Conservation (phyloP, 2,329 filamentous ascomycete species). For the Madurella mycetomatis region DNA sequence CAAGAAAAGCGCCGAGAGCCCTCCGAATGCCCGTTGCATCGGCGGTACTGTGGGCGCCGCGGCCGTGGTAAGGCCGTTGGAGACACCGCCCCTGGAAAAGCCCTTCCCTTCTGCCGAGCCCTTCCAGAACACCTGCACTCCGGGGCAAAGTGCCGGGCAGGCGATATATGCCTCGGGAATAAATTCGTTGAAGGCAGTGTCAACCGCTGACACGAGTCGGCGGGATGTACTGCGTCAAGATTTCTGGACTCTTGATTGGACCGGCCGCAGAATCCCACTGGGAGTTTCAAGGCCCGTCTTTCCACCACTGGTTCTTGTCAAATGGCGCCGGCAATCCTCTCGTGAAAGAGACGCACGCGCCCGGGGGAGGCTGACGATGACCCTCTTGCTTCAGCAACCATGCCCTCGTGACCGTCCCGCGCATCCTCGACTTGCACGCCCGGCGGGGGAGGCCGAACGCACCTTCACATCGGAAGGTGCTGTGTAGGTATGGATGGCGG, state of each 20-base stretch:
- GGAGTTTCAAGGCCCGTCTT: conserved; percentile 10
- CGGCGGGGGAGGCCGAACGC: too few species aligned
- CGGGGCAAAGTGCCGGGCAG: background rate
- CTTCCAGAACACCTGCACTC: background rate
- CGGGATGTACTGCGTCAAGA: background rate
- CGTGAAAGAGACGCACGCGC: too few species aligned
- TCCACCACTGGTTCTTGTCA: background rate
- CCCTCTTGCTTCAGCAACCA: too few species aligned
- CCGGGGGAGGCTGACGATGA: too few species aligned
- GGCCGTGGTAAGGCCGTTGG: conserved; percentile 8
- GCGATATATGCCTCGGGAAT: too few species aligned
- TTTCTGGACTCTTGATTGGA: background rate
- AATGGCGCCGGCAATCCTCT: too few species aligned
- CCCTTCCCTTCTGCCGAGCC: background rate
- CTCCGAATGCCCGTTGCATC: conserved; percentile 7
- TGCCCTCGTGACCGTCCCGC: too few species aligned
- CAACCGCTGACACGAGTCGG: background rate
- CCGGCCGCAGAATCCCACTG: conserved; percentile 5
- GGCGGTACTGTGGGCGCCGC: conserved; percentile 5
- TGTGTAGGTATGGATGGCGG: too few species aligned
- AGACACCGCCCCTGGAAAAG: background rate
- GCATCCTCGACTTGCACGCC: too few species aligned
- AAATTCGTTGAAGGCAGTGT: background rate
- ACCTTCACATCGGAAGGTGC: too few species aligned
- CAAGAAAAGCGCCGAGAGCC: conserved; percentile 15